Conservation (phyloP, 495 filamentous ascomycete species). For the Aspergillus incahuasiensis region DNA sequence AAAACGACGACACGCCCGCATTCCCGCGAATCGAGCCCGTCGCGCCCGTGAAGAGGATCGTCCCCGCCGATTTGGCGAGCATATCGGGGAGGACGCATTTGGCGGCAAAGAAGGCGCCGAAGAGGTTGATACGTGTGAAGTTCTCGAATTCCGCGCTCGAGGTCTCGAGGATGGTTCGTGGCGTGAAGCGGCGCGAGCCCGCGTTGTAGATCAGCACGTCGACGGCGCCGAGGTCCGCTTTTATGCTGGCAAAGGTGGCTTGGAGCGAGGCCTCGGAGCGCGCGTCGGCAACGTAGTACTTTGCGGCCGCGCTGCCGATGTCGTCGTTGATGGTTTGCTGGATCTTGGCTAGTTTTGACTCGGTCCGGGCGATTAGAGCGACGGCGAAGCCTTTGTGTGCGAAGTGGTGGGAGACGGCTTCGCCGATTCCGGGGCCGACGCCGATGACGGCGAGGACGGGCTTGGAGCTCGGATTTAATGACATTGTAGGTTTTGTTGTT, state of each 20-base stretch:
- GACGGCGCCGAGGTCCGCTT: constrained; percentile 21
- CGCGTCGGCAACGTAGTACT: constrained; percentile 26
- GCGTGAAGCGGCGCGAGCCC: constrained; percentile 23
- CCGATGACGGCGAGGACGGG: constrained; percentile 29
- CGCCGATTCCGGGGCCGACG: constrained; percentile 30
- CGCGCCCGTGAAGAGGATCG: constrained; percentile 29
- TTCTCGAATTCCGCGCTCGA: constrained; percentile 25
- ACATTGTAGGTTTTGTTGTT: neutral
- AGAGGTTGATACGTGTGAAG: constrained; percentile 28
- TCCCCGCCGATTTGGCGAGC: constrained; percentile 19
- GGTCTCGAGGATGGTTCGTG: constrained; percentile 24
- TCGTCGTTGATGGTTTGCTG: constrained; percentile 16
- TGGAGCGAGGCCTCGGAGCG: constrained; percentile 18
- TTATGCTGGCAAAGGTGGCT: constrained; percentile 20
- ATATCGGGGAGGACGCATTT: constrained; percentile 30
- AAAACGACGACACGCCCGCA: constrained; percentile 24
- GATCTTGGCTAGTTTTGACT: constrained; percentile 22
- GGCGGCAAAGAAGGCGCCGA: constrained; percentile 26
- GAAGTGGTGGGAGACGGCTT: constrained; percentile 30
- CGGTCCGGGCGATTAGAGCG: constrained; percentile 27
- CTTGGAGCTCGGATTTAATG: constrained; percentile 14
- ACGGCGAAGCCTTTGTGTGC: constrained; percentile 22
- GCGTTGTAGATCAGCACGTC: constrained; percentile 29
- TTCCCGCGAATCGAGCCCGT: constrained; percentile 26
- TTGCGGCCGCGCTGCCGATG: constrained; percentile 11